Conservation (phyloP, 345 rosid genomes). For the Arabidopsis suecica region DNA sequence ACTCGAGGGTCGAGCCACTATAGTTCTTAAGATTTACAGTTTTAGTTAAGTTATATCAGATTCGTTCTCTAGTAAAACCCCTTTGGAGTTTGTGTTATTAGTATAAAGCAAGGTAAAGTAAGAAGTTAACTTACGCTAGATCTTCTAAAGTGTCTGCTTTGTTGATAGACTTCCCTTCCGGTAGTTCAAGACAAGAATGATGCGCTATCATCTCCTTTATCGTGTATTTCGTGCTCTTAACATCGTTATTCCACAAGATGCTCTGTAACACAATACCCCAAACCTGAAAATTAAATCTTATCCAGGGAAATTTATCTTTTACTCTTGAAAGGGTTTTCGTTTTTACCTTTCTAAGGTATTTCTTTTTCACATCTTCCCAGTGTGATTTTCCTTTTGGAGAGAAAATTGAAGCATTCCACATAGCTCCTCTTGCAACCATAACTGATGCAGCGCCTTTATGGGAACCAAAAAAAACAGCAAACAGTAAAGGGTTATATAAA, state of each 20-base stretch:
- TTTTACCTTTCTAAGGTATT: conserved; percentile 77
- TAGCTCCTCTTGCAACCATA: conserved; percentile 96
- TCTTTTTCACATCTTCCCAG: conserved; percentile 78
- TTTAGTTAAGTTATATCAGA: conserved; percentile 1
- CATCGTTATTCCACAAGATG: conserved; percentile 85
- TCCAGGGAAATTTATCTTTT: neutral
- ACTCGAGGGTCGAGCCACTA: conserved; percentile 1
- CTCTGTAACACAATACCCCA: conserved; percentile 57
- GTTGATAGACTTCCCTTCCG: conserved; percentile 80
- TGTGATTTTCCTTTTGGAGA: conserved; percentile 68
- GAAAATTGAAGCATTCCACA: conserved; percentile 94
- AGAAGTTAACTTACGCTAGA: conserved; percentile 63
- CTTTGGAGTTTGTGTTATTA: neutral
- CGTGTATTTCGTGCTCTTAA: conserved; percentile 87
- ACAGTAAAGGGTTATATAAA: conserved; percentile 12
- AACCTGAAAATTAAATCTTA: conserved; percentile 26
- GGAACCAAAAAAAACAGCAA: neutral
- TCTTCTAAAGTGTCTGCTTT: conserved; percentile 79
- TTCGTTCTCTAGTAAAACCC: neutral
- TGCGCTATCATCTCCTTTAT: conserved; percentile 82
- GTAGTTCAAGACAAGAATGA: conserved; percentile 77
- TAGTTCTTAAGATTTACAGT: conserved; percentile 3
- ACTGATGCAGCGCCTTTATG: conserved; percentile 79
- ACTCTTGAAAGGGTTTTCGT: neutral
- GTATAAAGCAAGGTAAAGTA: neutral